Base-by-base conservation (phyloP, 1,139 yeast genomes). In the Yamadazyma triangularis region DNA sequence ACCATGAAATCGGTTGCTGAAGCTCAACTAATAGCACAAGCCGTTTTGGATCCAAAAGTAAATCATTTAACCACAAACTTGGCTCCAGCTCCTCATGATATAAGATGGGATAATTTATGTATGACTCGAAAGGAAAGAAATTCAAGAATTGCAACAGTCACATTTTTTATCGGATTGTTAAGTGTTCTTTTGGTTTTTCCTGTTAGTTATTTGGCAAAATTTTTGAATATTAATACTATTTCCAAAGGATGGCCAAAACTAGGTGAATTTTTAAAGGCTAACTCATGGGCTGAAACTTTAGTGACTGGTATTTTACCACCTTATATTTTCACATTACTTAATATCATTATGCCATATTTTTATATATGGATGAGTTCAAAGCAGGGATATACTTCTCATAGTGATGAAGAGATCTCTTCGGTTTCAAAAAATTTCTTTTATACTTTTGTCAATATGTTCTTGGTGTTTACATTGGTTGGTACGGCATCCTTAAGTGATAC, bases 21-120 rank as follows among this genome's bases (percentile, higher is more conserved):
- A 45, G 95, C 95, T 1, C 96, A 86, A 51, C 77, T 86, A 82
- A 79, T 87, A 7, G 93, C 95, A 0, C 96, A 87, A 51, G 86
- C 95, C 0, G 84, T 85, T 1, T 60, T 86, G 30, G 93, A 87
- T 40, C 95, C 95, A 0, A 71, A 78, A 33, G 81, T 86, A 1
- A 73, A 79, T 48, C 80, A 81, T 33, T 60, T 86, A 27, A 78
- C 84, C 27, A 82, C 93, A 7, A 70, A 67, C 28, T 62, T 85
- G 29, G 95, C 95, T 0, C 95, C 95, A 0, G 89, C 95, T 2
- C 95, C 95, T 2, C 80, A 79, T 40, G 96, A 86, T 52, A 78
- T 86, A 14, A 68, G 82, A 31, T 86, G 96, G 96, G 75, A 77
- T 27, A 83, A 84, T 45, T 57, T 85, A 26, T 73, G 79, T 42